These are phyloP conservation scores for Meredithiella fracta DNA, from an alignment of 2,329 filamentous ascomycete genomes.

Conservation along the genomic window DNA sequence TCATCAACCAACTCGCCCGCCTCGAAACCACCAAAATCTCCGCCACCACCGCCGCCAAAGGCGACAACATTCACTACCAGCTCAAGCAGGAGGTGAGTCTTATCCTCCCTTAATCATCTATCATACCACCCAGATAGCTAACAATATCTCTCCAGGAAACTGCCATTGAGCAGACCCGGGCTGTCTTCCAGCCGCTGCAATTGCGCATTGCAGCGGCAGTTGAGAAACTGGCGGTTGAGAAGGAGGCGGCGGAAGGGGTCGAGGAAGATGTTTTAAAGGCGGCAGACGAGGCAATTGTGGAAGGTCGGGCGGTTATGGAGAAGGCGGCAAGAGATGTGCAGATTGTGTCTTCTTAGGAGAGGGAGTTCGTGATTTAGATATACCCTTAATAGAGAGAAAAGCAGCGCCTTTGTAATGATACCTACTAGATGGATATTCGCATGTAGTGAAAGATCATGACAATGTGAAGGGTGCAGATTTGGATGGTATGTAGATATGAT, in stretches of 20 bases:
- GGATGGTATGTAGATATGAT: no score
- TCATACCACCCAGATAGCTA: constrained; percentile 4
- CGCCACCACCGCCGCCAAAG: constrained; percentile 35
- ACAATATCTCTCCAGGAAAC: constrained; percentile 25
- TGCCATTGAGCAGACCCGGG: constrained; percentile 74
- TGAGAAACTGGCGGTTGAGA: constrained; percentile 55
- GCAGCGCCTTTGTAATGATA: no score
- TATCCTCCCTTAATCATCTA: constrained; percentile 10
- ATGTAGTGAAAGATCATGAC: no score
- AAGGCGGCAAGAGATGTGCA: constrained; percentile 6
- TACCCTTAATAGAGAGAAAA: background rate
- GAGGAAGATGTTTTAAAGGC: constrained; percentile 34
- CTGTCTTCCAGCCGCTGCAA: constrained; percentile 57
- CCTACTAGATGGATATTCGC: no score
- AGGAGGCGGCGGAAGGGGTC: constrained; percentile 44
- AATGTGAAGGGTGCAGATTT: no score
- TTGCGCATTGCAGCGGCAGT: constrained; percentile 56
- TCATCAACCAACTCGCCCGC: constrained; percentile 55
- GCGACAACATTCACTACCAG: constrained; percentile 61
- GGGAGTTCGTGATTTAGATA: background rate
- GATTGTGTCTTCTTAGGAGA: constrained; percentile 10
- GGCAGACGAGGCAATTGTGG: constrained; percentile 36
- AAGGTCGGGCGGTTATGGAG: constrained; percentile 26
- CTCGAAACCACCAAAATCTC: constrained; percentile 41
- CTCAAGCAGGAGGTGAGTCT: constrained; percentile 71